Conservation (phyloP, 345 rosid genomes). For the Lumnitzera racemosa region DNA sequence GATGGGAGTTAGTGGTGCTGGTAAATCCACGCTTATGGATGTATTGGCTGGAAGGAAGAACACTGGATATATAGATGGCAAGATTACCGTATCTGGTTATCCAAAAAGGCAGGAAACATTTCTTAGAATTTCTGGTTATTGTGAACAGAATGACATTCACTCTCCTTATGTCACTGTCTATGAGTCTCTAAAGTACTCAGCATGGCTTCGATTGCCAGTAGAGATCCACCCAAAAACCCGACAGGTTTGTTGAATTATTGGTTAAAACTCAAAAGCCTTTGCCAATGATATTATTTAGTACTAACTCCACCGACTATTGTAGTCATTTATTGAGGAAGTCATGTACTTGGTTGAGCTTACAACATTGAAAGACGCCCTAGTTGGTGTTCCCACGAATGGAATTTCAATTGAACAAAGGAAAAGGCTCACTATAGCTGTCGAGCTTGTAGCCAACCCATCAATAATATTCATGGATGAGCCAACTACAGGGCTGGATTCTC, state of each 20-base stretch:
- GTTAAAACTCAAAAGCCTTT: not conserved
- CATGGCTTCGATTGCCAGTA: constrained; percentile 14
- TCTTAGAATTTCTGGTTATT: constrained; percentile 10
- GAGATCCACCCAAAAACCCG: constrained; percentile 4
- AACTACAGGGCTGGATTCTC: constrained; percentile 19
- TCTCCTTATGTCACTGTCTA: constrained; percentile 15
- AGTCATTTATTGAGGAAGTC: constrained; percentile 13
- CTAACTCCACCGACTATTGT: not conserved
- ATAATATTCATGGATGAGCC: constrained; percentile 27
- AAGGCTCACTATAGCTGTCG: constrained; percentile 19
- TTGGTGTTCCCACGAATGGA: constrained; percentile 14
- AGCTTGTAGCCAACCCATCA: constrained; percentile 22
- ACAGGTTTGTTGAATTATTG: constrained; percentile 7
- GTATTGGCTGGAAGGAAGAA: constrained; percentile 20
- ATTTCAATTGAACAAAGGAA: constrained; percentile 20
- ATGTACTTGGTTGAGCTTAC: constrained; percentile 15
- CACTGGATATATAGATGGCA: constrained; percentile 12
- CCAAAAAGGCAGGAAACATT: constrained; percentile 12
- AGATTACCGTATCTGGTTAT: constrained; percentile 11
- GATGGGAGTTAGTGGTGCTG: constrained; percentile 26
- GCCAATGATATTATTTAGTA: not conserved
- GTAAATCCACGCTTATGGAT: constrained; percentile 20
- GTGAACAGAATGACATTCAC: constrained; percentile 17
- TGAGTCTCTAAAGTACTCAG: constrained; percentile 16
- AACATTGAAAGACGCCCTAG: constrained; percentile 12